These are phyloP conservation scores for Porphyridium purpureum DNA, from an alignment of 23 red algal species.

Conservation along the genomic window DNA sequence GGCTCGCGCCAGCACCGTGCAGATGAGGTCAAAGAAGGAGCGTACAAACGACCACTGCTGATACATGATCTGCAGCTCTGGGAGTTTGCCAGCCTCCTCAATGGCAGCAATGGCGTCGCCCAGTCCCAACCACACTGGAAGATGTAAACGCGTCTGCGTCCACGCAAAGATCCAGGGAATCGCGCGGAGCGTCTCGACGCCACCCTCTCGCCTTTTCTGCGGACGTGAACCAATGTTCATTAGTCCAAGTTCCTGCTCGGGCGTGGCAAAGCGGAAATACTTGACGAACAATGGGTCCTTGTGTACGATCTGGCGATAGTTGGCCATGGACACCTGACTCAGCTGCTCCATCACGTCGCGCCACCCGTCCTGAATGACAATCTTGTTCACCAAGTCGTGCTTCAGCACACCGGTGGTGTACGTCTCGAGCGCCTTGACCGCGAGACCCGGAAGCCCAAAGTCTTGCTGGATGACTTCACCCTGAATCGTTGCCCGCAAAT, in stretches of 20 bases:
- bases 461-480: conserved; percentile 98
- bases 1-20: conserved; percentile 92
- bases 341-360: conserved; percentile 59
- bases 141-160: conserved; percentile 90
- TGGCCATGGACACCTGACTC: conserved; percentile 52
- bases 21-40: conserved; percentile 94
- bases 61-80: conserved; percentile 44
- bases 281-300: conserved; percentile 65
- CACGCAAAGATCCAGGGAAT: conserved; percentile 99
- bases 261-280: conserved; percentile 91
- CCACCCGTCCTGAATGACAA: conserved; percentile 58
- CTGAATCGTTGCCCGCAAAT: conserved; percentile 95
- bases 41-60: conserved; percentile 91
- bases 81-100: conserved; percentile 14
- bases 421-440: conserved; percentile 60
- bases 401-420: conserved; percentile 88
- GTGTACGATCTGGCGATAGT: conserved; percentile 94
- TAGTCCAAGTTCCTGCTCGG: conserved; percentile 86
- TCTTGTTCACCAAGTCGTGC: conserved; percentile 47
- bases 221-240: conserved; percentile 97
- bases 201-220: conserved; percentile 93
- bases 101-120: conserved; percentile 52
- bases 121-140: conserved; percentile 92
- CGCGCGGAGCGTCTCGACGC: conserved; percentile 96
- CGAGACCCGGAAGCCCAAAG: conserved; percentile 82